phyloP scores from a whole-genome alignment of 2,329 filamentous ascomycete genomes.

The Aspergillus amoenus region DNA sequence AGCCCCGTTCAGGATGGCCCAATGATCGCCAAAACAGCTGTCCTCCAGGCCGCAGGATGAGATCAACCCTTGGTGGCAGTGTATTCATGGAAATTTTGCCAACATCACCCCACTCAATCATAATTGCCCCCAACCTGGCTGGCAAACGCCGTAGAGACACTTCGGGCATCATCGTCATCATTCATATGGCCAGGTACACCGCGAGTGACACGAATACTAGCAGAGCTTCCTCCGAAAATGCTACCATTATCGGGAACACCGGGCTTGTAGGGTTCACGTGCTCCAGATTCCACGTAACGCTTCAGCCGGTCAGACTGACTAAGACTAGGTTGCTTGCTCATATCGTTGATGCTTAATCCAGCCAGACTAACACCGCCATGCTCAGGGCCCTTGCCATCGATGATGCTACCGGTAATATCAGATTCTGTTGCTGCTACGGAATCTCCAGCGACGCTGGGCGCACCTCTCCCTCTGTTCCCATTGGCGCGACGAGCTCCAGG shows the following conservation, averaged over 20 bases:
- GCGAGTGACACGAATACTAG: conserved; percentile 49
- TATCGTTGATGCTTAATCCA: conserved; percentile 72
- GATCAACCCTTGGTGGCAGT: conserved; percentile 15
- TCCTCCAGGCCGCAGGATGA: conserved; percentile 14
- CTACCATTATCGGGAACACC: conserved; percentile 58
- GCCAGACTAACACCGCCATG: conserved; percentile 88
- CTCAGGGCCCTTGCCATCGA: conserved; percentile 68
- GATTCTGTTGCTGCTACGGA: conserved; percentile 90
- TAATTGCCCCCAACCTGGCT: conserved; percentile 79
- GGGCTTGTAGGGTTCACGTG: conserved; percentile 58
- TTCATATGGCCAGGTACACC: conserved; percentile 42
- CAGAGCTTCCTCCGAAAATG: conserved; percentile 64
- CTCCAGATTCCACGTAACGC: conserved; percentile 86
- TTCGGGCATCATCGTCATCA: conserved; percentile 90
- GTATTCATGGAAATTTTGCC: conserved; percentile 10
- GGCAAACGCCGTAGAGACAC: conserved; percentile 92
- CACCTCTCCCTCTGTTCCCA: conserved; percentile 65
- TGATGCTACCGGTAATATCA: conserved; percentile 75
- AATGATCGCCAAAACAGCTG: conserved; percentile 17
- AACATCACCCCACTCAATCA: conserved; percentile 49
- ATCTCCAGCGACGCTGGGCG: conserved; percentile 81
- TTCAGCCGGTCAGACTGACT: conserved; percentile 89
- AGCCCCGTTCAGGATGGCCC: conserved; percentile 14
- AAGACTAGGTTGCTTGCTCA: conserved; percentile 69
- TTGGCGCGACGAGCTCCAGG: conserved; percentile 66